phyloP scores from a whole-genome alignment of 2,329 filamentous ascomycete genomes.

The Penicillium sp. region DNA sequence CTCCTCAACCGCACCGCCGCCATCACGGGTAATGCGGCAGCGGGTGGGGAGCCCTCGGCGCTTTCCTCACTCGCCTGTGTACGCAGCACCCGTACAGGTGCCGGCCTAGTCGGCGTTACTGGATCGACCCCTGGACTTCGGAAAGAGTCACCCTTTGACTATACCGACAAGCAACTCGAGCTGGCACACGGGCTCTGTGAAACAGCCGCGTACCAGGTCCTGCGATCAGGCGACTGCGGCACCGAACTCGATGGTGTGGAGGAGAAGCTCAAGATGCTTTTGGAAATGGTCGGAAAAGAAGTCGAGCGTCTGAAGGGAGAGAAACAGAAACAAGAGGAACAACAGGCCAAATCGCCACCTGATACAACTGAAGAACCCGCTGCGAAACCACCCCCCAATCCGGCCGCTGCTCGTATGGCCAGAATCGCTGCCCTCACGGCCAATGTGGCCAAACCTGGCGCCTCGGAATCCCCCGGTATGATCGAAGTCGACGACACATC shows the following conservation, averaged over 20 bases:
- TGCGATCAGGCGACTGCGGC: constrained; percentile 85
- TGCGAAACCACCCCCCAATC: constrained; percentile 16
- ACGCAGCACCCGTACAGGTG: constrained; percentile 32
- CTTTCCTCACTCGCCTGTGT: constrained; percentile 23
- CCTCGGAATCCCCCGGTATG: constrained; percentile 20
- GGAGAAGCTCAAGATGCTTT: constrained; percentile 66
- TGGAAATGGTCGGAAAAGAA: constrained; percentile 64
- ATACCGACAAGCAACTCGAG: constrained; percentile 77
- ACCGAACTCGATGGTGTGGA: constrained; percentile 74
- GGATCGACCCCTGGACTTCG: constrained; percentile 13
- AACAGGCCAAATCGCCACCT: constrained; percentile 12
- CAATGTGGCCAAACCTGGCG: constrained; percentile 23
- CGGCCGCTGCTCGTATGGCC: constrained; percentile 24
- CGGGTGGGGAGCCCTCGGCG: constrained; percentile 6
- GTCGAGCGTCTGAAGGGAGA: constrained; percentile 61
- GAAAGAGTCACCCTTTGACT: constrained; percentile 69
- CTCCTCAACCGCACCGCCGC: constrained; percentile 18
- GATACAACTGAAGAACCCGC: constrained; percentile 4
- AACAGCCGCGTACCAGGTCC: constrained; percentile 82
- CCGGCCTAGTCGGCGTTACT: constrained; percentile 22
- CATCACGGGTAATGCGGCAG: constrained; percentile 2
- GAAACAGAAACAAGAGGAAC: constrained; percentile 39
- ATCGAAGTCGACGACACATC: constrained; percentile 44
- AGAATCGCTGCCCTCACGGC: constrained; percentile 21
- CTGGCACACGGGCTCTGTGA: constrained; percentile 81